A percentile compares a stretch with the other conserved stretches of the same genome.
These are phyloP conservation scores for Vitis hybrid DNA, from an alignment of 177 flowering plant genomes.

Conservation along the genomic window DNA sequence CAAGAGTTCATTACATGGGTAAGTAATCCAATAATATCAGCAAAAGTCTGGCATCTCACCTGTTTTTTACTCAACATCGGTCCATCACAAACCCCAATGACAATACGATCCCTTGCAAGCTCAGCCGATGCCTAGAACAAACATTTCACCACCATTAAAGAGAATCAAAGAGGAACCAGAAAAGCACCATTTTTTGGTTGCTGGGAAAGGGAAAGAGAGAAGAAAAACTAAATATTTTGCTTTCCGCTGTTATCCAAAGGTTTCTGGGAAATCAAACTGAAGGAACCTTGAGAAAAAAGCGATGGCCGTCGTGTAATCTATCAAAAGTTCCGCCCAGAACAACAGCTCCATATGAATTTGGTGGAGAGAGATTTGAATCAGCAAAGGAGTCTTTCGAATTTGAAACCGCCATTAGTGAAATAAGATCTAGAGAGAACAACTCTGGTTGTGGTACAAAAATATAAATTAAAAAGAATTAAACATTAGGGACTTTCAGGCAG, in stretches of 20 bases:
- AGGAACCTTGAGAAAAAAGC: slow-evolving; percentile 48
- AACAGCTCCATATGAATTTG: slow-evolving; percentile 47
- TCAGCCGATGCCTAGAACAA: slow-evolving; percentile 52
- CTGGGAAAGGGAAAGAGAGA: not conserved
- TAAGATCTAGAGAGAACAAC: not conserved
- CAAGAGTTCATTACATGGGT: not conserved
- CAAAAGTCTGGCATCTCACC: slow-evolving; percentile 25
- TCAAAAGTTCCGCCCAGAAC: slow-evolving; percentile 77
- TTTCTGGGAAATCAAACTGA: too few relatives aligned
- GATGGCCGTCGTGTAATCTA: slow-evolving; percentile 67
- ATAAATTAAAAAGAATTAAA: too few relatives aligned
- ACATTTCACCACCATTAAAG: not conserved
- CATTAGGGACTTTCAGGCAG: too few relatives aligned
- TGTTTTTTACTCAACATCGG: slow-evolving; percentile 74
- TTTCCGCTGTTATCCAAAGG: too few relatives aligned
- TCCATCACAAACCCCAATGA: slow-evolving; percentile 77
- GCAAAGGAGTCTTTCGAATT: slow-evolving; percentile 22
- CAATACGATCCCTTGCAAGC: slow-evolving; percentile 60
- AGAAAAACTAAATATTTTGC: slow-evolving; percentile 2
- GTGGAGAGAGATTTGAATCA: slow-evolving; percentile 22
- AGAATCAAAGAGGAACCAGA: not conserved
- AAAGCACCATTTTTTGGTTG: too few relatives aligned
- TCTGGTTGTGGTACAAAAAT: too few relatives aligned
- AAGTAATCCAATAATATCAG: not conserved
- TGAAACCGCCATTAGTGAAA: slow-evolving; percentile 21